Percentiles rank a stretch among this genome's conserved stretches.
phyloP scores from a whole-genome alignment of 2,329 filamentous ascomycete species.

The Pseudopyrenochaeta lycopersici region DNA sequence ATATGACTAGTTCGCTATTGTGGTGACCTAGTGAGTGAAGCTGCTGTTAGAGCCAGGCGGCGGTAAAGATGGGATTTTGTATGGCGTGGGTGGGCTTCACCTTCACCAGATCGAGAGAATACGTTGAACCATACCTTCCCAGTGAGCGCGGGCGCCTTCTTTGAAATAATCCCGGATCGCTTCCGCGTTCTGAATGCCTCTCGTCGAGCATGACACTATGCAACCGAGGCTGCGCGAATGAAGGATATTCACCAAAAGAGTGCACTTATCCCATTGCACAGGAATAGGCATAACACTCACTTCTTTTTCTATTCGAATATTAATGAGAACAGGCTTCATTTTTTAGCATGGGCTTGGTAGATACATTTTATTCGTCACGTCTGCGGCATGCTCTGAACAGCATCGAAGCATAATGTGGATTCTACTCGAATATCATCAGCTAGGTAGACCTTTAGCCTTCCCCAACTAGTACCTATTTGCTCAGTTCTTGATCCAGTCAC shows the following conservation, averaged over 20 bases:
- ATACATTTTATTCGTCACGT: no score
- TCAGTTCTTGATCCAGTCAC: constrained; percentile 26
- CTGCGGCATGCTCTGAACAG: no score
- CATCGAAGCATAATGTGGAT: no score
- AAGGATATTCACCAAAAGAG: no score
- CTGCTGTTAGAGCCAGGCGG: constrained; percentile 2
- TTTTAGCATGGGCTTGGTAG: no score
- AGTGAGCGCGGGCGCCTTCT: neutral
- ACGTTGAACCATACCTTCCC: neutral
- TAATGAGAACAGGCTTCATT: no score
- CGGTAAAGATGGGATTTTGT: constrained; percentile 11
- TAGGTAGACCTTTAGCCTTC: neutral
- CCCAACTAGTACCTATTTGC: no score
- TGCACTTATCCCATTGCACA: no score
- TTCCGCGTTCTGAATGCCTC: neutral
- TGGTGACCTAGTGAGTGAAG: constrained; percentile 11
- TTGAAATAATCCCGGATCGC: neutral
- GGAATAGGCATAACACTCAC: no score
- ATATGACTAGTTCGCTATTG: neutral
- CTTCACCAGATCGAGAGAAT: constrained; percentile 3
- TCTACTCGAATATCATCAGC: no score
- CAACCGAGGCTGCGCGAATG: no score
- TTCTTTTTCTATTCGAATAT: no score
- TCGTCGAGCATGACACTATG: neutral
- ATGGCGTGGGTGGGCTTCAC: constrained; percentile 3